Evolutionary conservation across 805 yeast genomes (phyloP).

Genomic region (Cyberlindnera suaveolens): DNA sequence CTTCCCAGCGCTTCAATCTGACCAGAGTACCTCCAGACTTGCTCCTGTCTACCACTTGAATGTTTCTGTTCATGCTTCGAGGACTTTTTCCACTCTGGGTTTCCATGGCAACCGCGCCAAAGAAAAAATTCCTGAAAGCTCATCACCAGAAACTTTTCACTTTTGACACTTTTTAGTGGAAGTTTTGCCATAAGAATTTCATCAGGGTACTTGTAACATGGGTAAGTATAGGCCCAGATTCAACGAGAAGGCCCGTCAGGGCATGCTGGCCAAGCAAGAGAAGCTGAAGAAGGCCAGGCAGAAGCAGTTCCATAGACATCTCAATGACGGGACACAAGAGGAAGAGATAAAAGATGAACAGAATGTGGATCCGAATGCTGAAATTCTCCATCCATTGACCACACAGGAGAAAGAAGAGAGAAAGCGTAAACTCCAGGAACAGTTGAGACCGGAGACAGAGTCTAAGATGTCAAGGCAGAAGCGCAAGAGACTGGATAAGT

Average conservation of each 20-base stretch:
- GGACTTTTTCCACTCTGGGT: too few relatives aligned
- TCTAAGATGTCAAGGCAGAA: conserved; percentile 65
- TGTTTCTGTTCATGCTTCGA: too few relatives aligned
- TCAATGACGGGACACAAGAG: conserved; percentile 33
- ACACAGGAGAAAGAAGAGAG: conserved; percentile 56
- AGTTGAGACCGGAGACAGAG: conserved; percentile 55
- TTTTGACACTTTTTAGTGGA: too few relatives aligned
- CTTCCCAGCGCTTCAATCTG: too few relatives aligned
- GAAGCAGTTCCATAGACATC: conserved; percentile 54
- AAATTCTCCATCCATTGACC: conserved; percentile 54
- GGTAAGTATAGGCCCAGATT: conserved; percentile 76
- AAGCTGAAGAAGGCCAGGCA: conserved; percentile 62
- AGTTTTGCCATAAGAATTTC: background rate
- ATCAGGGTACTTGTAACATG: conserved; percentile 36
- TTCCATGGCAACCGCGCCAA: background rate
- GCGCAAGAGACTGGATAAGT: conserved; percentile 79
- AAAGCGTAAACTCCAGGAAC: conserved; percentile 57
- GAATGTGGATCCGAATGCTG: conserved; percentile 48
- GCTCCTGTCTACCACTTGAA: too few relatives aligned
- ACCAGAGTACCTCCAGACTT: too few relatives aligned
- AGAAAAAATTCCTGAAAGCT: conserved; percentile 8
- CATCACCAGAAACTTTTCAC: conserved; percentile 9
- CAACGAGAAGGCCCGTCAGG: conserved; percentile 81
- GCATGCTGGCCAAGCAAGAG: conserved; percentile 75
- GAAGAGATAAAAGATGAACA: conserved; percentile 15